These are phyloP conservation scores for Oryza australiensis DNA, from an alignment of 176 grass and related monocot species.

Conservation along the genomic window DNA sequence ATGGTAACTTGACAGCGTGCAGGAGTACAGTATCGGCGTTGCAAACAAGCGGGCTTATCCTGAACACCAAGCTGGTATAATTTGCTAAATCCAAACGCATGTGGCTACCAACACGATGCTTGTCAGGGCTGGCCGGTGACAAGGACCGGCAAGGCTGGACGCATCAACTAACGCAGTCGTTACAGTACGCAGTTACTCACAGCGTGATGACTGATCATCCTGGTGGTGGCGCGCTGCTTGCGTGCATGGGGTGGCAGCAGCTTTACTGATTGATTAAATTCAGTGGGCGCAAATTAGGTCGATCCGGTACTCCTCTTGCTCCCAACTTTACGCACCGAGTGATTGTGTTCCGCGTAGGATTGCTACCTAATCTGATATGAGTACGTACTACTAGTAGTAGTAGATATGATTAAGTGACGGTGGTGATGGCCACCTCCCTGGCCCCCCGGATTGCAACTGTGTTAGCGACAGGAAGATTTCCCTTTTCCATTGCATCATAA, in stretches of 20 bases:
- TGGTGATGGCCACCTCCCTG: background rate
- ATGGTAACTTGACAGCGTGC: constrained; percentile 13
- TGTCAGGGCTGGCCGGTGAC: constrained; percentile 26
- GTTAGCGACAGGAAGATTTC: background rate
- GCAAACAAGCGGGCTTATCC: constrained; percentile 26
- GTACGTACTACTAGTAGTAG: too few species aligned
- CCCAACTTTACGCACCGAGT: background rate
- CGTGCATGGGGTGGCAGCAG: background rate
- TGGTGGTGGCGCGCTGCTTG: background rate
- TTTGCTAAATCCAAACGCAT: constrained; percentile 17
- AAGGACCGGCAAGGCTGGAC: constrained; percentile 11
- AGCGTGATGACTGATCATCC: background rate
- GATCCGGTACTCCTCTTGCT: background rate
- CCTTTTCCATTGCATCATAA: background rate
- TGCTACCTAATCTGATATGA: background rate
- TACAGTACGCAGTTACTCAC: background rate
- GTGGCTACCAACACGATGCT: constrained; percentile 19
- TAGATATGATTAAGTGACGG: background rate
- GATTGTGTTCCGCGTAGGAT: constrained; percentile 37
- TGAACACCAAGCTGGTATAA: background rate
- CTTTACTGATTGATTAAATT: background rate
- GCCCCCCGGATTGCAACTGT: background rate
- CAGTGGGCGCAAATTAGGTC: constrained; percentile 2
- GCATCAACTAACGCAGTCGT: background rate
- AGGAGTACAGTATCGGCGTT: background rate